These are phyloP conservation scores for Austroboletus festivus DNA, from an alignment of 768 basidiomycete species.

Conservation along the genomic window DNA sequence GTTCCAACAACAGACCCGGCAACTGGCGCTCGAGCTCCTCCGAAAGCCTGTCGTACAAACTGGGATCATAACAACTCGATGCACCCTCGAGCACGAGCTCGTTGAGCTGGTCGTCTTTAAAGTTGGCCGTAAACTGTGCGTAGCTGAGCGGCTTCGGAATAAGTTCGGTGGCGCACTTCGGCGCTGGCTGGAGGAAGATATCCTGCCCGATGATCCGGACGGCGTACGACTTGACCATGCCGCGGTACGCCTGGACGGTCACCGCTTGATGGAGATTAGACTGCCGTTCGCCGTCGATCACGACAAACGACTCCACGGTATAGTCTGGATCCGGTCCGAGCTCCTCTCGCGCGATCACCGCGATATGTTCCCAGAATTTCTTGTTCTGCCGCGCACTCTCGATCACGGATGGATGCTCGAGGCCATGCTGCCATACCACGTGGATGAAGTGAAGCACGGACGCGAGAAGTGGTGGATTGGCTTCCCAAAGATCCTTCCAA, in stretches of 20 bases:
- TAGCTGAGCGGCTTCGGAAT: slow-evolving; percentile 59
- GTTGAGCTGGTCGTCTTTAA: slow-evolving; percentile 62
- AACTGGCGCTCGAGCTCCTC: too few species aligned
- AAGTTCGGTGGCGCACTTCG: slow-evolving; percentile 35
- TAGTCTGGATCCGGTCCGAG: slow-evolving; percentile 74
- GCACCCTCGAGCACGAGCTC: slow-evolving; percentile 70
- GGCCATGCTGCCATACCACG: slow-evolving; percentile 74
- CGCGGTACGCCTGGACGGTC: slow-evolving; percentile 63
- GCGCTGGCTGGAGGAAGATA: slow-evolving; percentile 56
- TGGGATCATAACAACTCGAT: slow-evolving; percentile 68
- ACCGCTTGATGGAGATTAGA: slow-evolving; percentile 60
- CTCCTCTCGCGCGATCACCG: slow-evolving; percentile 60
- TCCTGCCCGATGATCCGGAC: slow-evolving; percentile 74
- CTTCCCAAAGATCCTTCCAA: slow-evolving; percentile 76
- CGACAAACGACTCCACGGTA: slow-evolving; percentile 45
- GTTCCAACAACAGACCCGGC: slow-evolving; percentile 59
- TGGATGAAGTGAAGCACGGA: slow-evolving; percentile 74
- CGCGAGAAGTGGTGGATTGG: slow-evolving; percentile 72
- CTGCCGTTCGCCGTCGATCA: slow-evolving; percentile 39
- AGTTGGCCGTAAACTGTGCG: slow-evolving; percentile 48
- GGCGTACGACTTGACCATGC: slow-evolving; percentile 69
- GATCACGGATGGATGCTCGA: slow-evolving; percentile 65
- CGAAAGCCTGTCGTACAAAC: slow-evolving; percentile 61
- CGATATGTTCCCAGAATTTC: slow-evolving; percentile 70
- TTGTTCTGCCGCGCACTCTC: slow-evolving; percentile 53